phyloP scores from a whole-genome alignment of 129 eudicot species.

The Calendula officinalis region DNA sequence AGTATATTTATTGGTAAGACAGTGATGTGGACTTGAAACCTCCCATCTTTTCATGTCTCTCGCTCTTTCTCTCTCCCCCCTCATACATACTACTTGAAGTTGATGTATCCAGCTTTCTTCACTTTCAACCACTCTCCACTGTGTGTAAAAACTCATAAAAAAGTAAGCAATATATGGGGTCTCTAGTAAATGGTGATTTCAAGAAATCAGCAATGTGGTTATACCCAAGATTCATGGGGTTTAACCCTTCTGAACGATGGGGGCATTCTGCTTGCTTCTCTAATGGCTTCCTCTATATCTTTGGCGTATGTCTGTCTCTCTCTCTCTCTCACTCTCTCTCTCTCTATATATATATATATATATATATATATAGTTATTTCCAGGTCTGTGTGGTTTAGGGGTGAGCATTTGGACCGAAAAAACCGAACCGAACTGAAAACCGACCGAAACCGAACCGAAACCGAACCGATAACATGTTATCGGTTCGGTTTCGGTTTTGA shows the following conservation, averaged over 20 bases:
- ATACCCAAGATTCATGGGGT: constrained; percentile 68
- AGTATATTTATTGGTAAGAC: constrained; percentile 50
- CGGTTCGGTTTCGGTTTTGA: too few relatives aligned
- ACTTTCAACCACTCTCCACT: constrained; percentile 19
- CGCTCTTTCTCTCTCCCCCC: constrained; percentile 16
- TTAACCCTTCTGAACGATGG: constrained; percentile 93
- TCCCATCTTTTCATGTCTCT: constrained; percentile 95
- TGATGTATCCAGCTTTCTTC: constrained; percentile 40
- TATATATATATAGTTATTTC: not conserved
- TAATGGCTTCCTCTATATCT: constrained; percentile 75
- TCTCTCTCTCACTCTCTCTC: constrained; percentile 5
- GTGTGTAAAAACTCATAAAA: constrained; percentile 17
- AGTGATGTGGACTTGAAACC: constrained; percentile 87
- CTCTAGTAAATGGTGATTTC: constrained; percentile 47
- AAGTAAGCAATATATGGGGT: constrained; percentile 43
- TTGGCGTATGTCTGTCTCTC: constrained; percentile 59
- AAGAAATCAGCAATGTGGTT: constrained; percentile 77
- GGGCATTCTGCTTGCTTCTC: constrained; percentile 91
- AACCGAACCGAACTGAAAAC: too few relatives aligned
- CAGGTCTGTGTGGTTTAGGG: not conserved
- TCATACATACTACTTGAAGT: constrained; percentile 46
- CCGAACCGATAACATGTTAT: too few relatives aligned
- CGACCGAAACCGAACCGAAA: too few relatives aligned
- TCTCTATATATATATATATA: not conserved
- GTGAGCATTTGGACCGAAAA: too few relatives aligned